phyloP scores from a whole-genome alignment of 805 yeast genomes.

The Saturnispora serradocipensis region DNA sequence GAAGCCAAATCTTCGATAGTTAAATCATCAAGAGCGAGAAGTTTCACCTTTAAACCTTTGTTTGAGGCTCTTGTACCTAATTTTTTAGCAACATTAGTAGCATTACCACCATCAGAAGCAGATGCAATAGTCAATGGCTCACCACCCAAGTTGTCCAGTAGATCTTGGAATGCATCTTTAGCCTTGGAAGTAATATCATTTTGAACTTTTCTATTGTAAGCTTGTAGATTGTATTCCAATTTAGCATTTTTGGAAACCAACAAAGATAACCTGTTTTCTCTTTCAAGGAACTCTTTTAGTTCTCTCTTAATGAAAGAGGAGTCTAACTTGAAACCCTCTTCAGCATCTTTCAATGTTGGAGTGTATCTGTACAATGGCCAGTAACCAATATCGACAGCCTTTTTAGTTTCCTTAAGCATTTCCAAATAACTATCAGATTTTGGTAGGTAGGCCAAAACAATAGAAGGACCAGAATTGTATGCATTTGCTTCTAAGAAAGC shows the following conservation, averaged over 20 bases:
- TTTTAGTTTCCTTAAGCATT: constrained; percentile 77
- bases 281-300: constrained; percentile 69
- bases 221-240: constrained; percentile 68
- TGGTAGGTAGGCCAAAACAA: constrained; percentile 86
- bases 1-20: constrained; percentile 64
- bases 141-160: constrained; percentile 82
- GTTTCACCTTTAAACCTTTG: constrained; percentile 64
- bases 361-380: constrained; percentile 92
- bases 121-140: constrained; percentile 82
- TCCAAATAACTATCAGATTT: constrained; percentile 56
- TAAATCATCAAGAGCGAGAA: constrained; percentile 61
- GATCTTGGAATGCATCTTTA: constrained; percentile 63
- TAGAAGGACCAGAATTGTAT: constrained; percentile 75
- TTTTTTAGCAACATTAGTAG: constrained; percentile 72
- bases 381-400: constrained; percentile 87
- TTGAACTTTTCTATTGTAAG: constrained; percentile 47
- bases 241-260: constrained; percentile 63
- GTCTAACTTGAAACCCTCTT: constrained; percentile 67
- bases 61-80: constrained; percentile 70
- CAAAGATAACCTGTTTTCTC: constrained; percentile 80
- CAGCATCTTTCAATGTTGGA: constrained; percentile 42
- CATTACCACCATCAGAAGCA: constrained; percentile 91
- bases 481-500: constrained; percentile 85
- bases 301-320: constrained; percentile 74
- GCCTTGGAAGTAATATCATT: constrained; percentile 51